Evolutionary conservation across 2,329 filamentous ascomycete genomes (phyloP), one percentile per base, ranked within the genome.

Genomic region (Conoideocrella luteorostrata): DNA sequence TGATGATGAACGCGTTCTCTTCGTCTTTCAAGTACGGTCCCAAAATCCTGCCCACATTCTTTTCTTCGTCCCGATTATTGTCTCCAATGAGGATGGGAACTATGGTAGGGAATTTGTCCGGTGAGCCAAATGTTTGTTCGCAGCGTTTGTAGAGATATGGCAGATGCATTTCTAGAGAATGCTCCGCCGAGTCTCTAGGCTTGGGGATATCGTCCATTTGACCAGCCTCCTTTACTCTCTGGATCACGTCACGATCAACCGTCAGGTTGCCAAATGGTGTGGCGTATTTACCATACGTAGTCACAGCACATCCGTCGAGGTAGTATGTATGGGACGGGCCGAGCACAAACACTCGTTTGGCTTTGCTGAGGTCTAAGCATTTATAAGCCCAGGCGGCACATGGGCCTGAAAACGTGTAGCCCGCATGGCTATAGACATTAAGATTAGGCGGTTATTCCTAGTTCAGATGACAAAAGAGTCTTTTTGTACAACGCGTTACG

Each of bases 371-470:
- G 62, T 97, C 89, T 39, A 95, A 81, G 6, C 79, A 78, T 65
- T 88, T 93, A 68, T 97, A 98, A 7, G 93, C 93, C 82, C 88
- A 97, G 34, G 90, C 93, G 34, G 93, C 93, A 53, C 88, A 91
- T 30, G 83, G 79, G 7, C 93, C 93, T 4, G 93, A 98, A 71
- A 91, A 97, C 2, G 78, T 71, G 68, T 95, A 98, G 48, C 93
- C 93, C 47, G 93, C 93, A 64, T 98, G 93, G 48, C 91, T 96
- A 53, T 11, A 21, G 23, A 21, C 4, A 13, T 41, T 26, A 35
- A 24, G 30, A 17, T 38, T 36, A 17, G 13, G 7, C 13, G 9
- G 5, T 13, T 17, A 7, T 34, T 7, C 35, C 23, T 35, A n/a
- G 20, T 29, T 15, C 13, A 7, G 11, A 12, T 13, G 29, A 18